Base-by-base conservation (phyloP, 108 stramenopile genomes). In the Cylindrotheca fusiformis region DNA sequence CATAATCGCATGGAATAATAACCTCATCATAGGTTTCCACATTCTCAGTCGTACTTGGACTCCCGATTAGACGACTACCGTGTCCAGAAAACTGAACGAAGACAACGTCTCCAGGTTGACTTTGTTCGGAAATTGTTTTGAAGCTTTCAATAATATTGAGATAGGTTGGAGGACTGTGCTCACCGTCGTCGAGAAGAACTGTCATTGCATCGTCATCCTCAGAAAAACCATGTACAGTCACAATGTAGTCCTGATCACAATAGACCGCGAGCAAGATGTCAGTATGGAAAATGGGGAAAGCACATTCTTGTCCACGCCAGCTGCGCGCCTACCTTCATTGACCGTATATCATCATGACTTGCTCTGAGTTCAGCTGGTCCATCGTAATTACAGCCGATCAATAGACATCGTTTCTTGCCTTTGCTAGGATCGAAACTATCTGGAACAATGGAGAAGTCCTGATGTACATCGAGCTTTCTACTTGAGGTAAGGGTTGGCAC, bases 21-120 rank as follows among this genome's bases (percentile, higher is more conserved):
- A 83, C 84, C 71, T 93, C 91, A 45, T 90, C 91, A 62, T 90
- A 93, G 56, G 76, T 81, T 49, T 87, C 86, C 2, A 65, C 82
- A 21, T 14, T 24, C 12, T 84, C 72, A 19, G 65, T 67, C 32
- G 80, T 79, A 55, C 79, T 74, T 19, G 67, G 70, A 14, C 84
- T 74, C 55, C 87, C 91, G n/a, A 90, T 64, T 22, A 88, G 69
- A 41, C 91, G 77, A 49, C 91, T 84, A 44, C 91, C 91, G 52
- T 93, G 91, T 21, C 91, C 91, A 4, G 91, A 72, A 59, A 90
- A 93, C 8, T 88, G 86, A 49, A 93, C 74, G 67, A 93, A 90
- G 25, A 93, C 86, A 18, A 86, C 86, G 75, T 93, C 91, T 8
- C 91, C 91, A 46, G 91, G 88, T 74, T 86, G 84, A 75, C 79